Evolutionary conservation across 2,329 filamentous ascomycete genomes (phyloP), one percentile per base, ranked within the genome.

Genomic region (Tetracladium maxilliforme): DNA sequence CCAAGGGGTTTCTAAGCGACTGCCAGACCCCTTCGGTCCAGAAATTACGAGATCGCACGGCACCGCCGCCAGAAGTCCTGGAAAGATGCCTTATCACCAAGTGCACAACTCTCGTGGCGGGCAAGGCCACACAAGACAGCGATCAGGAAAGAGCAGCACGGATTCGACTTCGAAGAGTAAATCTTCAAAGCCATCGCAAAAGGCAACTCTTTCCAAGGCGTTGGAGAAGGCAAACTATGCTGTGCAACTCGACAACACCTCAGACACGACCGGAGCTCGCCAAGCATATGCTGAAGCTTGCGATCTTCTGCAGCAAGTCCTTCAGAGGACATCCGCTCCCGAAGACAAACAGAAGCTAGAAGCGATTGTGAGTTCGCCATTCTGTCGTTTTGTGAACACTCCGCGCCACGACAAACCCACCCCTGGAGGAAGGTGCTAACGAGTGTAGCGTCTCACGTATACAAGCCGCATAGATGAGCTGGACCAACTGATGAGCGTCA

Each of bases 151-250:
- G n/a, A n/a, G n/a, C n/a, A n/a, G n/a, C n/a, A n/a, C n/a, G n/a
- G n/a, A n/a, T n/a, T n/a, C n/a, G n/a, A n/a, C n/a, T n/a, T n/a
- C n/a, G n/a, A n/a, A n/a, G n/a, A n/a, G n/a, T n/a, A n/a, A n/a
- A n/a, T n/a, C n/a, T n/a, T n/a, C n/a, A n/a, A n/a, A 53, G n/a
- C 69, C 70, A 10, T 83, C 79, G 2, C 79, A 95, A 47, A 95
- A 94, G 57, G 80, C 76, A 8, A 95, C 95, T 86, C 64, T 98
- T 18, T 93, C 87, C n/a, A 81, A 80, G 39, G 90, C 90, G 1
- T 58, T 98, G 27, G 79, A 92, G 45, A 93, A 94, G 53, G 90
- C 90, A 24, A 94, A 98, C 44, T 87, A 82, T 9, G 90, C 90
- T 13, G 90, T 98, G 14, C 68, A 94, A 37, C 67, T 98, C 20